Evolutionary conservation across 1,284 basidiomycete genomes (phyloP), one percentile per base, ranked within the genome.

Genomic region (Sanghuangporus baumii): DNA sequence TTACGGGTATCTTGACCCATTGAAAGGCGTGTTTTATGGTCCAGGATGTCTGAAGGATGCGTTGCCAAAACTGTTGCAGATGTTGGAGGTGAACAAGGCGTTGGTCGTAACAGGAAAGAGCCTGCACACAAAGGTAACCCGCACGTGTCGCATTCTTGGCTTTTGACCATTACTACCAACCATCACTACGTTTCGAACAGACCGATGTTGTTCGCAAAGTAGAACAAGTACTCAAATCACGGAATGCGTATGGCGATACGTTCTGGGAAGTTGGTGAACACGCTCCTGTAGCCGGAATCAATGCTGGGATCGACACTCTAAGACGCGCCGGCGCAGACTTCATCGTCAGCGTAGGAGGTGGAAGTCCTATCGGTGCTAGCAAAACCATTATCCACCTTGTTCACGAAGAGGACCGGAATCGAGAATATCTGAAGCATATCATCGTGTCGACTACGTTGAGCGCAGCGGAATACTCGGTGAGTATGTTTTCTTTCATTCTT

Each of bases 361-460:
- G 91, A 40, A 91, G 88, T 1, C 89, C 91, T 11, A 79, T 92
- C 63, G 91, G 93, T 71, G 89, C 88, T 2, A 77, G 87, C 36
- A 91, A 92, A 70, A 84, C 84, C 0, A 87, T 91, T 43, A 72
- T 87, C 12, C 86, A 85, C 71, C 74, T 84, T 41, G 83, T 86
- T 65, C 73, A 87, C 67, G 81, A 85, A 65, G 83, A 82, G 2
- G 41, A 41, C 16, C 23, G 16, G 16, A 8, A 50, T 16, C 81
- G 79, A 2, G 62, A 78, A 68, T 69, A 77, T 74, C 60, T 79
- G 69, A 68, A 65, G 38, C 83, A 87, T 67, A 86, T 94, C 62
- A 88, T 90, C 4, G 85, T 93, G 58, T 91, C 91, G 0, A 94
- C 91, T 1, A 93, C 91, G 6, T 75, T 93, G 37, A 90, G 87